Evolutionary conservation across 2,329 filamentous ascomycete genomes (phyloP), one percentile per base, ranked within the genome.

Genomic region (Plenodomus tracheiphilus): DNA sequence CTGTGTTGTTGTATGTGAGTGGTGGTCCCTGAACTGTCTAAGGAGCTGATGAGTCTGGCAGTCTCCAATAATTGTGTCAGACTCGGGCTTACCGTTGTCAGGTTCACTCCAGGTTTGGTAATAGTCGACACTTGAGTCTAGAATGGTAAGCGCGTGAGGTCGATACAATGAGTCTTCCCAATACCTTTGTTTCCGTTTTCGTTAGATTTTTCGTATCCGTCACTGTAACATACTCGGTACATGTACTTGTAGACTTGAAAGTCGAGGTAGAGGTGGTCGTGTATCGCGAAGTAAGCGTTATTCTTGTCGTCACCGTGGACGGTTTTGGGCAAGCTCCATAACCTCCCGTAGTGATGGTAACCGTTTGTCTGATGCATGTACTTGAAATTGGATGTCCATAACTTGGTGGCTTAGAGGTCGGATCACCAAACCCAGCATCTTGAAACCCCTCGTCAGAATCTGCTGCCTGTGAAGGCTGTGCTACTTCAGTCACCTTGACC

Each of bases 1-100:
- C 41, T 2, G 56, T 59, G 21, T 47, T 55, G 20, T 55, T 58
- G 18, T 49, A 15, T 2, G 51, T 57, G 3, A 41, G 44, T 6
- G 43, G 51, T 11, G 48, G 45, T 1, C 50, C 53, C 8, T 36
- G 19, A 11, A 49, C 28, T 2, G 32, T 44, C 41, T 38, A 22
- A 3, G 2, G 18, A 10, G 18, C 17, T 25, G 30, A 13, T 44
- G 10, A 44, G 41, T 20, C 16, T 20, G 18, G 17, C 7, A 4
- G 13, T 32, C 11, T 32, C 15, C 4, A 32, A 10, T 25, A 32
- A 15, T 17, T 10, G 13, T 15, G 28, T 8, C 13, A 4, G 4
- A 7, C 15, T 6, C 7, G 28, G 13, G 15, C 28, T 11, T 32
- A 32, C 28, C 4, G 28, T 32, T 32, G 28, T 32, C 28, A 32